phyloP scores from a whole-genome alignment of 2,329 filamentous ascomycete species.

The Diplocarpon mali region DNA sequence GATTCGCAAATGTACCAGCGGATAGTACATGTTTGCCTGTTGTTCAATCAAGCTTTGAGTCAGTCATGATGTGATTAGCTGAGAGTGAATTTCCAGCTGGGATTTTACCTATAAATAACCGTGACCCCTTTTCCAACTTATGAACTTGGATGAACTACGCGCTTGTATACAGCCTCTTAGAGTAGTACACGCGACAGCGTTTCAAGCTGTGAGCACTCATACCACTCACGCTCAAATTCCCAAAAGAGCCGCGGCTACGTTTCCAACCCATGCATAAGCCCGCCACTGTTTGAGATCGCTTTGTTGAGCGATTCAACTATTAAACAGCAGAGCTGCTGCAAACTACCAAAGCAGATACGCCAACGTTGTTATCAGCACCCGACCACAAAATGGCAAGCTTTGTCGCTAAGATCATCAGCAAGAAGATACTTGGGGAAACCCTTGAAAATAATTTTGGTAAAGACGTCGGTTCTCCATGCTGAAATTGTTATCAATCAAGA shows the following conservation, averaged over 20 bases:
- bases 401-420: slow-evolving; percentile 42
- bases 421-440: slow-evolving; percentile 46
- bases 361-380: not conserved
- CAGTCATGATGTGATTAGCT: not conserved
- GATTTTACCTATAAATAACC: slow-evolving; percentile 6
- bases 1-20: not conserved
- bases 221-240: slow-evolving; percentile 14
- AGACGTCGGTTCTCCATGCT: slow-evolving; percentile 32
- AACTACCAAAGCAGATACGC: not conserved
- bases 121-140: not conserved
- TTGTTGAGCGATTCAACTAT: slow-evolving; percentile 8
- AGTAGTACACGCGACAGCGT: slow-evolving; percentile 17
- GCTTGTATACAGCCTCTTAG: slow-evolving; percentile 3
- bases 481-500: not conserved
- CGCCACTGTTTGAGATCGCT: slow-evolving; percentile 9
- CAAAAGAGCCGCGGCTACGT: not conserved
- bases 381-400: slow-evolving; percentile 38
- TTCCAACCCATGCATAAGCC: slow-evolving; percentile 6
- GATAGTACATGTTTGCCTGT: not conserved
- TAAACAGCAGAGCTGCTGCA: slow-evolving; percentile 7
- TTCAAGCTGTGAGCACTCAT: slow-evolving; percentile 13
- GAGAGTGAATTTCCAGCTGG: not conserved
- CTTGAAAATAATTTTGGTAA: slow-evolving; percentile 46
- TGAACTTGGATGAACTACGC: not conserved
- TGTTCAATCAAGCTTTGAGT: slow-evolving; percentile 5